Percentiles rank a stretch among this genome's conserved stretches.
Conservation (phyloP, 2,329 filamentous ascomycete genomes). For the Colletotrichum endophyticum region DNA sequence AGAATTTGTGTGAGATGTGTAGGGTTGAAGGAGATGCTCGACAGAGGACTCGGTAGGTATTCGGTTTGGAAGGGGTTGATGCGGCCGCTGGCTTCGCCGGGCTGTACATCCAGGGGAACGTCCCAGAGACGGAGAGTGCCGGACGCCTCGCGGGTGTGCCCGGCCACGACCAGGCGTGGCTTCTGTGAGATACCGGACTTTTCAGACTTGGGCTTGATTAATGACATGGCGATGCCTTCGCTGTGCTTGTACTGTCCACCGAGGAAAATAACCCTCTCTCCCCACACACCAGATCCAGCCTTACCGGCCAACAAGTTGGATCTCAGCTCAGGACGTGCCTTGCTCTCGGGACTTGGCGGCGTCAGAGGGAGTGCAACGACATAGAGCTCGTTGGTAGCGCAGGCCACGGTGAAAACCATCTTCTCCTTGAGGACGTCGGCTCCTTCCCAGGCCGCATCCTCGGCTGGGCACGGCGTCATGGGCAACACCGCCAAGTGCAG, state of each 20-base stretch:
- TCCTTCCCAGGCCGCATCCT: slow-evolving; percentile 53
- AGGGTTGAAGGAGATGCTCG: slow-evolving; percentile 65
- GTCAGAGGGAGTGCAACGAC: slow-evolving; percentile 65
- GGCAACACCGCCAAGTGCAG: slow-evolving; percentile 62
- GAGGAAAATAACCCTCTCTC: slow-evolving; percentile 61
- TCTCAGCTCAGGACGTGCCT: slow-evolving; percentile 58
- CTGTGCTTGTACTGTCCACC: slow-evolving; percentile 57
- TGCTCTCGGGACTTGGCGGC: slow-evolving; percentile 65
- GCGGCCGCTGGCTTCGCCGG: slow-evolving; percentile 25
- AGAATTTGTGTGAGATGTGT: slow-evolving; percentile 63
- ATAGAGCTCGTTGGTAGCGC: slow-evolving; percentile 60
- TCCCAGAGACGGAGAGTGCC: slow-evolving; percentile 65
- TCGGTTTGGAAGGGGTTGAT: slow-evolving; percentile 65
- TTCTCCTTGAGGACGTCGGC: slow-evolving; percentile 57
- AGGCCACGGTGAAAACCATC: slow-evolving; percentile 67
- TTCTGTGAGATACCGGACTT: slow-evolving; percentile 14
- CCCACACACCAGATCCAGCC: slow-evolving; percentile 67
- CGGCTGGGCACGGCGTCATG: slow-evolving; percentile 50
- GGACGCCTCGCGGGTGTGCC: slow-evolving; percentile 63
- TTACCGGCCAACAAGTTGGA: slow-evolving; percentile 55
- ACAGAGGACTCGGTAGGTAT: slow-evolving; percentile 59
- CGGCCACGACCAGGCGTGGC: slow-evolving; percentile 60
- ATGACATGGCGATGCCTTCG: slow-evolving; percentile 60
- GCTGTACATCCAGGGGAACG: slow-evolving; percentile 52
- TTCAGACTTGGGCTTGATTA: slow-evolving; percentile 46